phyloP scores from a whole-genome alignment of 805 yeast species.

The Dipodascopsis tothii region DNA sequence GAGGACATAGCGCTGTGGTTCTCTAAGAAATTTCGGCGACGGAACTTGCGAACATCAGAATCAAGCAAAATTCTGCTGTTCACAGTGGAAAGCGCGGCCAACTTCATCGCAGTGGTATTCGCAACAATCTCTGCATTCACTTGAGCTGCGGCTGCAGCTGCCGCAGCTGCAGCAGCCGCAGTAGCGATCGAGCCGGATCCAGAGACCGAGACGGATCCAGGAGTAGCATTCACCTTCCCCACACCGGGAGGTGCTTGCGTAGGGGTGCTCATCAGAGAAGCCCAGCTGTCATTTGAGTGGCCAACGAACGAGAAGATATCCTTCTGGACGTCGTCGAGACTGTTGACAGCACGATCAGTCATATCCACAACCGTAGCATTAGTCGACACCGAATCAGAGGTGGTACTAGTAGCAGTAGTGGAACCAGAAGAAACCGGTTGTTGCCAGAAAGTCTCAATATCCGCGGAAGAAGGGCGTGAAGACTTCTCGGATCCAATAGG shows the following conservation, averaged over 20 bases:
- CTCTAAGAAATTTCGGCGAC: constrained; percentile 16
- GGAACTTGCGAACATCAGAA: constrained; percentile 30
- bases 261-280: constrained; percentile 29
- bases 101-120: constrained; percentile 42
- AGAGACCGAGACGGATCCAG: no score
- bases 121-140: constrained; percentile 28
- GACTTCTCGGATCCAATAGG: neutral
- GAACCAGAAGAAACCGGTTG: no score
- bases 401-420: no score
- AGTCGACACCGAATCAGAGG: no score
- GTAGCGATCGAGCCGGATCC: no score
- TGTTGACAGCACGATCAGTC: no score
- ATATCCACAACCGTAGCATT: no score
- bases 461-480: neutral
- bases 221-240: no score
- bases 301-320: no score
- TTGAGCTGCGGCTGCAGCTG: constrained; percentile 9
- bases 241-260: no score
- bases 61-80: constrained; percentile 45
- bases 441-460: neutral
- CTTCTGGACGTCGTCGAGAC: no score
- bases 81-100: constrained; percentile 62
- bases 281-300: no score
- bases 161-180: neutral
- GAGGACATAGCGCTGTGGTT: neutral